Conservation (phyloP, 345 rosid species). For the Brassica rapa region DNA sequence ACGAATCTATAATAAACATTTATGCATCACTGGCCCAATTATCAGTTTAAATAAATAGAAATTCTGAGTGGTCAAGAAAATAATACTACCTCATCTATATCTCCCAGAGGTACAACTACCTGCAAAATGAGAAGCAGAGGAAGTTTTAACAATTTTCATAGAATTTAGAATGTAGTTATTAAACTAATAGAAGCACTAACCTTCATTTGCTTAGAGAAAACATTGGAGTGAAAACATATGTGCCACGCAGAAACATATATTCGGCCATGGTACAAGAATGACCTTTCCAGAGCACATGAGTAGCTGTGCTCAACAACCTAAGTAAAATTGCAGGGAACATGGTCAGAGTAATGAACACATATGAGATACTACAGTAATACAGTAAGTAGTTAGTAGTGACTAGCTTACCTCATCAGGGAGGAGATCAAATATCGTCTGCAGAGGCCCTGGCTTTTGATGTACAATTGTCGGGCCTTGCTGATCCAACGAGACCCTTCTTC, state of each 20-base stretch:
- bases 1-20: slow-evolving; percentile 57
- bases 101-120: slow-evolving; percentile 92
- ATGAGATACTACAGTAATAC: slow-evolving; percentile 1
- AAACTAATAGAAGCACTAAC: slow-evolving; percentile 44
- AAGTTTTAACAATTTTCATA: slow-evolving; percentile 6
- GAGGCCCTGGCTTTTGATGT: slow-evolving; percentile 93
- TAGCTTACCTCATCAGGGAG: slow-evolving; percentile 80
- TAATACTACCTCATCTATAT: slow-evolving; percentile 81
- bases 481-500: slow-evolving; percentile 72
- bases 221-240: slow-evolving; percentile 98
- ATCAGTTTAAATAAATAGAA: slow-evolving; percentile 9
- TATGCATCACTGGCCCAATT: not conserved
- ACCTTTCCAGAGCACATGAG: slow-evolving; percentile 98
- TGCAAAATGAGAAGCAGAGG: slow-evolving; percentile 32
- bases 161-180: not conserved
- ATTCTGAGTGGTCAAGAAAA: slow-evolving; percentile 13
- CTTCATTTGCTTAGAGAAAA: slow-evolving; percentile 99
- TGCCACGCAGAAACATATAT: slow-evolving; percentile 99
- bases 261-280: slow-evolving; percentile 97
- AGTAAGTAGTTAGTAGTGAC: slow-evolving; percentile 9
- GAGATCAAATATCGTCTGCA: slow-evolving; percentile 91
- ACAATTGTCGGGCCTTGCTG: slow-evolving; percentile 91
- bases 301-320: slow-evolving; percentile 89
- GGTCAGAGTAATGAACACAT: slow-evolving; percentile 16
- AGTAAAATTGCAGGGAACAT: slow-evolving; percentile 27